A percentile compares a stretch with the other conserved stretches of the same genome.
Evolutionary conservation across 1,284 basidiomycete genomes (phyloP).

Genomic region (Peniophora sp.): DNA sequence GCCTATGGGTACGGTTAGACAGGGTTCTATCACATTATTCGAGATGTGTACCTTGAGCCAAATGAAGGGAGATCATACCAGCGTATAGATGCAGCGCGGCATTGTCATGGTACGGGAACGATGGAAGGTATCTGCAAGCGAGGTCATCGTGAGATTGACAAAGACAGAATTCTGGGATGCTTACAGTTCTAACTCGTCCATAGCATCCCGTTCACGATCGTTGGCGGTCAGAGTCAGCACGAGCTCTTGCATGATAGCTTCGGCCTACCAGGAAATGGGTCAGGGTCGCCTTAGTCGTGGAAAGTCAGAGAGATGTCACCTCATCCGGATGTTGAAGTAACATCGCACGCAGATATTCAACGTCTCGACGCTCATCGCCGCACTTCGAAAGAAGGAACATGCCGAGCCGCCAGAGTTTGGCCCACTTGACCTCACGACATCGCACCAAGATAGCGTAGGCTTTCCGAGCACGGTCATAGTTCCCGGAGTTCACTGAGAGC

Average conservation of each 20-base stretch:
- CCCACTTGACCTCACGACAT: conserved; percentile 80
- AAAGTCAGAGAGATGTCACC: too few species aligned
- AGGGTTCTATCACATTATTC: background rate
- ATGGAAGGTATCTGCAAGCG: conserved; percentile 63
- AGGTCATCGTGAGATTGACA: conserved; percentile 4
- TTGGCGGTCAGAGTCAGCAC: conserved; percentile 57
- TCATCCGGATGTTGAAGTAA: conserved; percentile 60
- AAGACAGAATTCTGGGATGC: conserved; percentile 15
- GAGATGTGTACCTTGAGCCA: conserved; percentile 32
- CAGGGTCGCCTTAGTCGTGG: too few species aligned
- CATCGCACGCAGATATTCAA: conserved; percentile 60
- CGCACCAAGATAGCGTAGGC: conserved; percentile 79
- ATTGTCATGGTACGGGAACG: conserved; percentile 80
- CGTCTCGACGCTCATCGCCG: conserved; percentile 16
- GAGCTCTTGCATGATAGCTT: conserved; percentile 68
- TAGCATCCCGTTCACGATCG: conserved; percentile 55
- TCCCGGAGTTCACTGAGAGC: conserved; percentile 61
- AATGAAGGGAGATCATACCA: conserved; percentile 62
- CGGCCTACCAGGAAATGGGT: too few species aligned
- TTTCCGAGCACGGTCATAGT: conserved; percentile 56
- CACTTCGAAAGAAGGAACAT: conserved; percentile 39
- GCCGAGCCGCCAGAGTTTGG: conserved; percentile 66
- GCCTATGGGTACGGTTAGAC: background rate
- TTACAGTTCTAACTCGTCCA: conserved; percentile 82
- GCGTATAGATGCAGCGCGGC: conserved; percentile 75